Conservation (phyloP, 768 basidiomycete genomes). For the Mycena polygramma region DNA sequence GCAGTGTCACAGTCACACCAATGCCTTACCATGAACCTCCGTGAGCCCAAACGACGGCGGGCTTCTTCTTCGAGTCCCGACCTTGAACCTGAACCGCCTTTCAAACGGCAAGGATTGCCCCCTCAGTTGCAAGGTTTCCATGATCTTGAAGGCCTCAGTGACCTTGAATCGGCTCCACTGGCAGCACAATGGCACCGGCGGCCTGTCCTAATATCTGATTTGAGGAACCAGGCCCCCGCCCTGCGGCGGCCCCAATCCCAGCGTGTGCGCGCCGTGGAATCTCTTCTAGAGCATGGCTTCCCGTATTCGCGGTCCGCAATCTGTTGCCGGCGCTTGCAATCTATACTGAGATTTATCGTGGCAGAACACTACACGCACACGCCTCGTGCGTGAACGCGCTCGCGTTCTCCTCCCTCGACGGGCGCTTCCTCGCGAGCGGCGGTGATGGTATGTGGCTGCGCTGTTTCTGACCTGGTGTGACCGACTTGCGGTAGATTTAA, state of each 20-base stretch:
- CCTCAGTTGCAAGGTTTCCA: not conserved
- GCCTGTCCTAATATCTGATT: constrained; percentile 7
- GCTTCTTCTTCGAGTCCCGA: not conserved
- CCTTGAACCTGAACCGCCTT: not conserved
- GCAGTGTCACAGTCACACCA: constrained; percentile 1
- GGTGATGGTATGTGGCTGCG: constrained; percentile 69
- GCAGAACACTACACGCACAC: constrained; percentile 60
- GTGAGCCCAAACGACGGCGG: constrained; percentile 2
- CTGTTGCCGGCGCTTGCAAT: not conserved
- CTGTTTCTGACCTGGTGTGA: constrained; percentile 16
- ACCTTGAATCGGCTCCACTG: constrained; percentile 1
- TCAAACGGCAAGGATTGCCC: not conserved
- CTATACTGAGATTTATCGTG: constrained; percentile 2
- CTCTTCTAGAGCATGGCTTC: constrained; percentile 40
- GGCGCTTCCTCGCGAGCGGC: constrained; percentile 75
- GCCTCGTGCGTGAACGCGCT: constrained; percentile 76
- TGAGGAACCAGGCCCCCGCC: constrained; percentile 3
- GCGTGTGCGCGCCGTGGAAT: constrained; percentile 24
- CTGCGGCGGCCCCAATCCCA: not conserved
- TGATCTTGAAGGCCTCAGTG: not conserved
- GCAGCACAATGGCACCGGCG: constrained; percentile 4
- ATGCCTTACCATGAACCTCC: constrained; percentile 1
- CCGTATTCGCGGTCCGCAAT: constrained; percentile 41
- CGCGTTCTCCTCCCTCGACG: constrained; percentile 70
- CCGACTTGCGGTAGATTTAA: constrained; percentile 57